These are phyloP conservation scores for Vigna reflexopilosa DNA, from an alignment of 306 rosid species.

Conservation along the genomic window DNA sequence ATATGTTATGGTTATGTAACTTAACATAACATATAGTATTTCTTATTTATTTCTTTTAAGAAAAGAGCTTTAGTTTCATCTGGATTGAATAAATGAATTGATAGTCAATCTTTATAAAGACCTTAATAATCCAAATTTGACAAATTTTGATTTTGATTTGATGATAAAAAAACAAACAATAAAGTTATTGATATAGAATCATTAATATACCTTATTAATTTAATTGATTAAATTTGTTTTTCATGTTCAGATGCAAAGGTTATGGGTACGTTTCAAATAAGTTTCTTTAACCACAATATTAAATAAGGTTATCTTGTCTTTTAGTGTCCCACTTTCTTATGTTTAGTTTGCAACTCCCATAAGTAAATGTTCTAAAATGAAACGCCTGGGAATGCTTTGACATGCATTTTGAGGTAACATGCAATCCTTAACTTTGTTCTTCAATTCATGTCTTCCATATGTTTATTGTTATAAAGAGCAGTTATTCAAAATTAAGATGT, in stretches of 20 bases:
- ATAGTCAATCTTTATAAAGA: background rate
- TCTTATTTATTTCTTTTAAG: background rate
- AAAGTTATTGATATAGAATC: background rate
- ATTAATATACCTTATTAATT: no score
- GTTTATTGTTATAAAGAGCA: background rate
- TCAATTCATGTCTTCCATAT: background rate
- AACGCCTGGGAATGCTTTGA: background rate
- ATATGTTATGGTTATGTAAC: no score
- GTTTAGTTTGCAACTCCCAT: background rate
- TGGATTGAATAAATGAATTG: background rate
- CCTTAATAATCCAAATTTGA: conserved; percentile 9
- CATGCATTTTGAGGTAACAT: background rate
- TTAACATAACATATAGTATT: no score
- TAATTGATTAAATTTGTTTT: background rate
- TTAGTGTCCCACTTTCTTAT: background rate
- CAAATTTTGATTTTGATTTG: background rate
- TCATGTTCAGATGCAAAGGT: no score
- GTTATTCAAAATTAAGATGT: conserved; percentile 27
- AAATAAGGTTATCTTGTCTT: no score
- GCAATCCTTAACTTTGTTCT: no score
- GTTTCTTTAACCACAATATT: no score
- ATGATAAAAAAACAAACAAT: background rate
- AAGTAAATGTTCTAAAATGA: background rate
- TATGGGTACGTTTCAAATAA: no score
- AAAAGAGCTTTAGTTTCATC: background rate